Percentiles rank a stretch among this genome's conserved stretches.
Conservation (phyloP, 139 green algal species). For the Micromonas pusilla region DNA sequence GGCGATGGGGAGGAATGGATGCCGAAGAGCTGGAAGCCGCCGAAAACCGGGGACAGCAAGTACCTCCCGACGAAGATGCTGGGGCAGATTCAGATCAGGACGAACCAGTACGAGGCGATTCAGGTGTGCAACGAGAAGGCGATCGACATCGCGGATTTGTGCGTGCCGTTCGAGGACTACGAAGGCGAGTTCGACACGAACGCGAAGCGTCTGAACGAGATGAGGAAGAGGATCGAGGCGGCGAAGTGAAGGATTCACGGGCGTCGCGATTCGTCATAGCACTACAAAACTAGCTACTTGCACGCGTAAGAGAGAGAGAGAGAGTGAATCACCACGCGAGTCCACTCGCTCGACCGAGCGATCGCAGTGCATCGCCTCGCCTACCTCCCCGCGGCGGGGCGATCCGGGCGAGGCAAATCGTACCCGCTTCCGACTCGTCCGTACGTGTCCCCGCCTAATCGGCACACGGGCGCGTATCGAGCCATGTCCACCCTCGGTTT, state of each 20-base stretch:
- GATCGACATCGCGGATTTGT: constrained; percentile 1
- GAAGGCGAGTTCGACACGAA: constrained; percentile 10
- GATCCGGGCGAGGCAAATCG: too few species aligned
- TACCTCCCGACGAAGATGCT: constrained; percentile 10
- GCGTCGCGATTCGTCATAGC: neutral
- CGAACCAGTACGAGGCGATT: neutral
- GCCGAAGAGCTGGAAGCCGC: constrained; percentile 19
- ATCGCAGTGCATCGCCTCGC: too few species aligned
- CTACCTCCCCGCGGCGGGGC: too few species aligned
- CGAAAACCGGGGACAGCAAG: constrained; percentile 8
- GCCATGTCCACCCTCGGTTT: too few species aligned
- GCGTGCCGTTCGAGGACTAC: constrained; percentile 9
- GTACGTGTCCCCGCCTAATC: too few species aligned
- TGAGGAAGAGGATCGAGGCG: neutral
- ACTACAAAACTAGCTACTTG: too few species aligned
- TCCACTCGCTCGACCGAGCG: too few species aligned
- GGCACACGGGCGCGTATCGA: too few species aligned
- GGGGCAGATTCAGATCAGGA: neutral
- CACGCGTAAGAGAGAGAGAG: too few species aligned
- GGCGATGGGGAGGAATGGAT: constrained; percentile 20
- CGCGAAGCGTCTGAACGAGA: constrained; percentile 9
- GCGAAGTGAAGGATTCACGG: neutral
- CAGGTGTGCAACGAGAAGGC: neutral
- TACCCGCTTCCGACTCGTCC: too few species aligned
- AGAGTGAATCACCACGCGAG: too few species aligned